Evolutionary conservation across 495 filamentous ascomycete species (phyloP).

Genomic region (Penicillium simplicissimum): DNA sequence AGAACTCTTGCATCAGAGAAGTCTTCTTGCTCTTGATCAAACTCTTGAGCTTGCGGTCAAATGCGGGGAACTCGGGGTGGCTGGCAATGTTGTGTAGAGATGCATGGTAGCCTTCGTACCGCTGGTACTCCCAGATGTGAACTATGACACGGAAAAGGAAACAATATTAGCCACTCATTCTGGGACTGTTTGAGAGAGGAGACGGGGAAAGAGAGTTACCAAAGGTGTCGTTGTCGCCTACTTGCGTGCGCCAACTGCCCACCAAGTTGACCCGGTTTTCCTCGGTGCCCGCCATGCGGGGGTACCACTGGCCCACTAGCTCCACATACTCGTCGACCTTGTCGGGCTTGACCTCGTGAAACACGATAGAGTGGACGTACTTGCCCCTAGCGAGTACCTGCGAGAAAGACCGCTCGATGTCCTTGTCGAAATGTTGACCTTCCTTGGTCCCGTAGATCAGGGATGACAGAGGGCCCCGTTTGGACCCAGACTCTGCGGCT

Average conservation of each 20-base stretch:
- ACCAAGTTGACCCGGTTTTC: conserved; percentile 95
- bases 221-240: conserved; percentile 97
- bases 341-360: conserved; percentile 94
- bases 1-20: conserved; percentile 98
- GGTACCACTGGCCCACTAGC: conserved; percentile 91
- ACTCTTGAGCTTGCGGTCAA: conserved; percentile 75
- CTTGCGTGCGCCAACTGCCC: conserved; percentile 97
- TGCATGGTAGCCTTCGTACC: conserved; percentile 92
- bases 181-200: neutral
- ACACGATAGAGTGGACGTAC: conserved; percentile 97
- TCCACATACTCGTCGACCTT: conserved; percentile 93
- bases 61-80: conserved; percentile 78
- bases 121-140: conserved; percentile 99
- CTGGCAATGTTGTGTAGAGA: conserved; percentile 80
- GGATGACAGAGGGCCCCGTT: conserved; percentile 56
- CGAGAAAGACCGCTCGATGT: conserved; percentile 92
- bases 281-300: conserved; percentile 72
- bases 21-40: conserved; percentile 81
- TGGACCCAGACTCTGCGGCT: conserved; percentile 50
- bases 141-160: conserved; percentile 45
- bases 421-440: conserved; percentile 85
- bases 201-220: conserved; percentile 50
- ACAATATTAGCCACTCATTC: conserved; percentile 16
- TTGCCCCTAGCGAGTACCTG: conserved; percentile 94
- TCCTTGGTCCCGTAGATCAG: conserved; percentile 97